Evolutionary conservation across 176 grass and related monocot genomes (phyloP).

Genomic region (Phragmites australis): DNA sequence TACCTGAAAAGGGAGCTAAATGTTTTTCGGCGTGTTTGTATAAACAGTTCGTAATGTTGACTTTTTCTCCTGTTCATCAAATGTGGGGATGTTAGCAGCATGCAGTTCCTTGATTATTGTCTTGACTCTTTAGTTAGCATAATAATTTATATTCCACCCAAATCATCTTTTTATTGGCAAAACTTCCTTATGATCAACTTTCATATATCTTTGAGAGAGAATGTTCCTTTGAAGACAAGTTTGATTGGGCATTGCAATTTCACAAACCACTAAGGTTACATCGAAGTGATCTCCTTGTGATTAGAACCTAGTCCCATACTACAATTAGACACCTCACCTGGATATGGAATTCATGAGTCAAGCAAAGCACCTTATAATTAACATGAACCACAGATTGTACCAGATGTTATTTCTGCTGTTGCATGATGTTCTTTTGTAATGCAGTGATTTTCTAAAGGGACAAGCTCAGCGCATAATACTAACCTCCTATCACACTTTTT

Average conservation of each 20-base stretch:
- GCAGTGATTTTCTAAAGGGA: neutral
- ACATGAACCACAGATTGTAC: neutral
- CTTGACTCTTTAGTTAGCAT: no score
- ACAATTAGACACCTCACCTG: neutral
- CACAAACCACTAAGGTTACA: neutral
- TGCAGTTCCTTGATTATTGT: no score
- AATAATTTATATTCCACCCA: no score
- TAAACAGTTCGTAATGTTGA: no score
- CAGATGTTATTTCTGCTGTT: neutral
- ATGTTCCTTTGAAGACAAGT: neutral
- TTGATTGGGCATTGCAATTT: neutral
- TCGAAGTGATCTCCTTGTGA: neutral
- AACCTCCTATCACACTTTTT: neutral
- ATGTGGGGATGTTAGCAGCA: no score
- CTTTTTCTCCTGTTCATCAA: no score
- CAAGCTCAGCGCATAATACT: neutral
- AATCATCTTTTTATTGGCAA: neutral
- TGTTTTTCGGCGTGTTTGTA: no score
- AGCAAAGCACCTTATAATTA: neutral
- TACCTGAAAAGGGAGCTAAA: no score
- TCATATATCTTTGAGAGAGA: neutral
- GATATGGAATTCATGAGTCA: constrained; percentile 24
- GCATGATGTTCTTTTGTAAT: neutral
- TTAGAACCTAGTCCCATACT: neutral
- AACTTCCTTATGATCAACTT: neutral